Conservation (phyloP, 1,284 basidiomycete species). For the Cystobasidiaceae sp. region DNA sequence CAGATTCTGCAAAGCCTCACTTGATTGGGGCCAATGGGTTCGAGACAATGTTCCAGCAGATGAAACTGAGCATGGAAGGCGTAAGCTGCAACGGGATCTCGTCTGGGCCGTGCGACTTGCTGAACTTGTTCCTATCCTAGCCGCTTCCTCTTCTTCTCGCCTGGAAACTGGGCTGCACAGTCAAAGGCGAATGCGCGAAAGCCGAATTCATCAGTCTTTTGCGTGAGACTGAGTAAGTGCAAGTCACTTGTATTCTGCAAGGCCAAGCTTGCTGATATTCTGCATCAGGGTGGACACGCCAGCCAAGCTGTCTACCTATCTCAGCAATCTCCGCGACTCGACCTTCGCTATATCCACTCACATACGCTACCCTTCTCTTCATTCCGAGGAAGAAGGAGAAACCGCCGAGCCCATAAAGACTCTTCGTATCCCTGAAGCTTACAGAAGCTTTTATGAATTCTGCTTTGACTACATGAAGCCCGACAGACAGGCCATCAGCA, state of each 20-base stretch:
- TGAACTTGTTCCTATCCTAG: background rate
- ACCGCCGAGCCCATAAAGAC: background rate
- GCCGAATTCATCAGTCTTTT: background rate
- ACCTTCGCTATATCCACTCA: conserved; percentile 13
- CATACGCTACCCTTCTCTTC: background rate
- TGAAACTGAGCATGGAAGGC: conserved; percentile 15
- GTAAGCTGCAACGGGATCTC: background rate
- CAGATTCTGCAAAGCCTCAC: background rate
- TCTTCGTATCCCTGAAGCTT: background rate
- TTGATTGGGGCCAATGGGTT: background rate
- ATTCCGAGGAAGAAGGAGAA: background rate
- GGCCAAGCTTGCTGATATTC: background rate
- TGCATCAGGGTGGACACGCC: conserved; percentile 18
- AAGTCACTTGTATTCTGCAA: background rate
- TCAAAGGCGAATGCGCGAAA: background rate
- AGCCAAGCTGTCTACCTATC: background rate
- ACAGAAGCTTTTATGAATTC: conserved; percentile 11
- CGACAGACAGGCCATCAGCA: background rate
- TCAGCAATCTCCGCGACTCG: background rate
- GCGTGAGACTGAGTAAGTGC: conserved; percentile 7
- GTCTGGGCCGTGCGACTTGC: background rate
- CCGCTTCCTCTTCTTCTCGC: conserved; percentile 7
- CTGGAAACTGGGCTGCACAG: conserved; percentile 4
- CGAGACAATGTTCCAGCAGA: conserved; percentile 5
- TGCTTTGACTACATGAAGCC: background rate